Conservation (phyloP, 2,329 filamentous ascomycete species). For the Fusarium brachygibbosum region DNA sequence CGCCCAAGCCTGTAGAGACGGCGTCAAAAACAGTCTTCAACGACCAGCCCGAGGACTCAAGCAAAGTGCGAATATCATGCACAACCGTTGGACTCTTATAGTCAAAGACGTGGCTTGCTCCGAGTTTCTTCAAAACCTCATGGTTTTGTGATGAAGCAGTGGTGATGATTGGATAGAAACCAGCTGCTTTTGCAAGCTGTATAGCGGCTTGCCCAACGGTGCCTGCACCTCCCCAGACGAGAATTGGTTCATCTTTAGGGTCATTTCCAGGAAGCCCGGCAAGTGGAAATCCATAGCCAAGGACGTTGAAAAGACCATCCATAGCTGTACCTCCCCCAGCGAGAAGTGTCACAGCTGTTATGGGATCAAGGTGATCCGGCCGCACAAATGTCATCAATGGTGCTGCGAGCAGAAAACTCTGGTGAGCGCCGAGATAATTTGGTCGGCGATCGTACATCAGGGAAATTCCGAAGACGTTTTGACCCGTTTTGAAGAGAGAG, state of each 20-base stretch:
- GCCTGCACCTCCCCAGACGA: slow-evolving; percentile 24
- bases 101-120: slow-evolving; percentile 1
- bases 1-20: slow-evolving; percentile 1
- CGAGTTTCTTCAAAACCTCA: not conserved
- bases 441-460: slow-evolving; percentile 20
- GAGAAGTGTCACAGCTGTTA: slow-evolving; percentile 2
- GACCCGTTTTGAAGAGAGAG: slow-evolving; percentile 7
- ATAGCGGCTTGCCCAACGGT: slow-evolving; percentile 20
- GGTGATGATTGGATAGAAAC: slow-evolving; percentile 12
- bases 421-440: slow-evolving; percentile 26
- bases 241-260: not conserved
- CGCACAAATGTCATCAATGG: slow-evolving; percentile 3
- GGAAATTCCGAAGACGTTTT: slow-evolving; percentile 27
- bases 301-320: slow-evolving; percentile 12
- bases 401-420: slow-evolving; percentile 28
- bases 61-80: not conserved
- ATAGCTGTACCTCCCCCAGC: not conserved
- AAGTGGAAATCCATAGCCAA: not conserved
- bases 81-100: not conserved
- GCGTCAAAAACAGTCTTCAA: slow-evolving; percentile 15
- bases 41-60: not conserved
- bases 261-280: not conserved
- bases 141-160: slow-evolving; percentile 28
- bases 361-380: slow-evolving; percentile 5
- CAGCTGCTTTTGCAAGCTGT: slow-evolving; percentile 23